phyloP scores from a whole-genome alignment of 106 monocot genomes.

The Xerophyta viscosa region DNA sequence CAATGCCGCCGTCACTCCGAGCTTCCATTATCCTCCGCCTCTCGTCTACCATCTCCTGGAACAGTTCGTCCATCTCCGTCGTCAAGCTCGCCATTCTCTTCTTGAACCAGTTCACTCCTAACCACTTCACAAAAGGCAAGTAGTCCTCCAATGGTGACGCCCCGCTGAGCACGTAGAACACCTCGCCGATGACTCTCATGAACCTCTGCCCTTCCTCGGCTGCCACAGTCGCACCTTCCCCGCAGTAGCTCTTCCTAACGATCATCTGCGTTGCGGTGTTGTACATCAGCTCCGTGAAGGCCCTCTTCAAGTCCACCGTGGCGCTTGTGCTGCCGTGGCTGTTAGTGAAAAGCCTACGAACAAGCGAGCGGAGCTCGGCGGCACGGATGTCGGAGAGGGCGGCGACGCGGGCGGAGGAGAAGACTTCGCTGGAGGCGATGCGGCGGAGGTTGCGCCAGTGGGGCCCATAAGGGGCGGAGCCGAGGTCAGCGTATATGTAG shows the following conservation, averaged over 20 bases:
- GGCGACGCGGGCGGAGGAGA: constrained; percentile 12
- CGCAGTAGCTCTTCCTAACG: constrained; percentile 26
- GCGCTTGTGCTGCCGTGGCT: neutral
- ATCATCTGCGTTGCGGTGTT: constrained; percentile 28
- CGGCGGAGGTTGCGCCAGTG: constrained; percentile 32
- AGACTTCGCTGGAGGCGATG: constrained; percentile 15
- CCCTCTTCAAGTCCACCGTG: constrained; percentile 13
- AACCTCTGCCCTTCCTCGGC: constrained; percentile 20
- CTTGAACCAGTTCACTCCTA: constrained; percentile 11
- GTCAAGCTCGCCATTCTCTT: constrained; percentile 12
- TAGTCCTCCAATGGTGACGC: constrained; percentile 17
- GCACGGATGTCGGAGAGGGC: constrained; percentile 6
- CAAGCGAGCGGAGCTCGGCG: constrained; percentile 9
- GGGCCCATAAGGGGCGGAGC: constrained; percentile 16
- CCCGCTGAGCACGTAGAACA: constrained; percentile 3
- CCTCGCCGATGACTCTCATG: constrained; percentile 9
- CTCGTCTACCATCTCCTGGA: constrained; percentile 24
- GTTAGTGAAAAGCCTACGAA: constrained; percentile 4
- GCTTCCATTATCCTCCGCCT: neutral
- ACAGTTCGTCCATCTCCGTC: constrained; percentile 12
- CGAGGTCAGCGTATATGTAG: constrained; percentile 12
- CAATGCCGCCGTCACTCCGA: neutral
- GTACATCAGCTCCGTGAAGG: constrained; percentile 10
- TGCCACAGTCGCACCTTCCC: constrained; percentile 4
- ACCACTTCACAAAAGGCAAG: constrained; percentile 14